phyloP scores from a whole-genome alignment of 2,329 filamentous ascomycete species.

The Corynespora cassiicola region DNA sequence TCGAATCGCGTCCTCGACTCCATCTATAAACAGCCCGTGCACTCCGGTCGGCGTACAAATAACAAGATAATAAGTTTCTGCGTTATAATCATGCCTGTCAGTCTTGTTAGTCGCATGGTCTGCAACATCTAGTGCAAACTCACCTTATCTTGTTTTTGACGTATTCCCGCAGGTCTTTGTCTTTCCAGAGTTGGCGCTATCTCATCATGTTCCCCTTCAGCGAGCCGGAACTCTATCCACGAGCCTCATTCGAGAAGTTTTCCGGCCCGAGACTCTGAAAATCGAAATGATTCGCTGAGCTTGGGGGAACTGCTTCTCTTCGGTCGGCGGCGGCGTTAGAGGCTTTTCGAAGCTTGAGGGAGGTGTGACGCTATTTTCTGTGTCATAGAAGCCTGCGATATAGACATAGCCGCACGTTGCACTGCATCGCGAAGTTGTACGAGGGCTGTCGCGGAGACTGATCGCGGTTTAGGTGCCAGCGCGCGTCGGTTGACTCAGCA shows the following conservation, averaged over 20 bases:
- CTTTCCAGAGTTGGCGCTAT: constrained; percentile 7
- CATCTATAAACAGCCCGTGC: constrained; percentile 14
- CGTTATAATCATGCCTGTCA: constrained; percentile 14
- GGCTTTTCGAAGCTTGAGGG: constrained; percentile 14
- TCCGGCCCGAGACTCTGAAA: constrained; percentile 14
- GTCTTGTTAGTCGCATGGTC: constrained; percentile 1
- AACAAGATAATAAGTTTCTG: constrained; percentile 3
- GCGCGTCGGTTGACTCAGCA: no score
- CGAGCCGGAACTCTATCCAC: constrained; percentile 16
- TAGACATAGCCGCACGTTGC: constrained; percentile 19
- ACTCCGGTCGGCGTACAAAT: constrained; percentile 15
- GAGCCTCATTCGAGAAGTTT: constrained; percentile 7
- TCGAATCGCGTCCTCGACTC: constrained; percentile 11
- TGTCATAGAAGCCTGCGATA: constrained; percentile 5
- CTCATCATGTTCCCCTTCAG: constrained; percentile 11
- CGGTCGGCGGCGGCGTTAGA: constrained; percentile 14
- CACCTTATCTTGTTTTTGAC: constrained; percentile 10
- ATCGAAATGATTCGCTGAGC: constrained; percentile 12
- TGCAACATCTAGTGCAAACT: not conserved
- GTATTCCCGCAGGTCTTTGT: constrained; percentile 7
- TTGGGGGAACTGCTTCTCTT: constrained; percentile 16
- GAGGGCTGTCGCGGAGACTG: constrained; percentile 6
- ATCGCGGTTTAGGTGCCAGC: no score
- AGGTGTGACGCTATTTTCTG: constrained; percentile 10
- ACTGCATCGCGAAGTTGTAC: constrained; percentile 16